phyloP scores from a whole-genome alignment of 371 early-diverging fungal species.

The Apophysomyces trapeziformis region DNA sequence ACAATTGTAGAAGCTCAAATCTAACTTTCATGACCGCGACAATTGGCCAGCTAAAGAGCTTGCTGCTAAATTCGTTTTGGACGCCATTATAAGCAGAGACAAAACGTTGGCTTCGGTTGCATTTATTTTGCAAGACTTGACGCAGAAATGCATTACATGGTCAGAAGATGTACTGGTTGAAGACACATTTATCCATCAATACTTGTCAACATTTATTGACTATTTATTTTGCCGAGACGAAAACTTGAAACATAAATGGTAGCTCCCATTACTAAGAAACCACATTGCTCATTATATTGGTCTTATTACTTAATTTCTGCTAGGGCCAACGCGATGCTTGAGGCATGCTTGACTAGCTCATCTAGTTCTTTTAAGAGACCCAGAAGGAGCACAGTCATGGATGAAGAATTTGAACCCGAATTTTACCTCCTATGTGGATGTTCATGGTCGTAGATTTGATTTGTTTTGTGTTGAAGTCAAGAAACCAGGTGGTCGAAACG shows the following conservation, averaged over 20 bases:
- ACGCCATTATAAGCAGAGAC: background rate
- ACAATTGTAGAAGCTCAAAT: too few relatives aligned
- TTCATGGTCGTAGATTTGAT: conserved; percentile 1
- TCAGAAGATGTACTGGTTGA: background rate
- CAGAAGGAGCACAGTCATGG: conserved; percentile 20
- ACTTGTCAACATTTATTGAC: background rate
- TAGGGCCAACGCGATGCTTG: background rate
- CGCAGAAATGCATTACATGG: background rate
- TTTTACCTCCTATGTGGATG: conserved; percentile 15
- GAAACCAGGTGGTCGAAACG: conserved; percentile 6
- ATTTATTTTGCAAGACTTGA: background rate
- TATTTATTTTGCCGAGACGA: background rate
- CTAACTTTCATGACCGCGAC: too few relatives aligned
- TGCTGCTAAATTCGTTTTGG: background rate
- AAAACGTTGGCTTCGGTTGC: background rate
- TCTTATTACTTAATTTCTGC: background rate
- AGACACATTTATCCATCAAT: background rate
- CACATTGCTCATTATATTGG: background rate
- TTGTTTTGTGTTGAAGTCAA: conserved; percentile 6
- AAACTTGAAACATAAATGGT: background rate
- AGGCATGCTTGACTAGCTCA: background rate
- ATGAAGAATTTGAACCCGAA: conserved; percentile 12
- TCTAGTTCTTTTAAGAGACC: background rate
- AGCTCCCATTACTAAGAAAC: background rate
- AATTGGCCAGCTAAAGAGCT: too few relatives aligned